Percentiles rank a stretch among this genome's conserved stretches.
Conservation (phyloP, 2,329 filamentous ascomycete genomes). For the Calycina marina region DNA sequence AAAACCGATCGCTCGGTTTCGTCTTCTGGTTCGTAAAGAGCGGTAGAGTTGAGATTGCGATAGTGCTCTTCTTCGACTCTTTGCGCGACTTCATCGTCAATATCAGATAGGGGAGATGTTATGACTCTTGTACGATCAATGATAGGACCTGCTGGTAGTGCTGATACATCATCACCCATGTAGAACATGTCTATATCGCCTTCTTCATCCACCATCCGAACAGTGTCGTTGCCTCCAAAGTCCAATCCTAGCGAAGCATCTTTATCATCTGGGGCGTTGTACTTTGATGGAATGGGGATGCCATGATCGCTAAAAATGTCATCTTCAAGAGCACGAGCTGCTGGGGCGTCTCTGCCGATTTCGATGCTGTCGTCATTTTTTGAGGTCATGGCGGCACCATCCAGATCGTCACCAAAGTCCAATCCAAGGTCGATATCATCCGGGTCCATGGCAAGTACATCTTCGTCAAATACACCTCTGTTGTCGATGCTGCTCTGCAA, state of each 20-base stretch:
- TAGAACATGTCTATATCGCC: constrained; percentile 50
- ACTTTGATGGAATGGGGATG: constrained; percentile 36
- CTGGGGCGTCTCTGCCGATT: constrained; percentile 74
- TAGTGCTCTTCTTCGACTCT: constrained; percentile 39
- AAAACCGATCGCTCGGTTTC: constrained; percentile 42
- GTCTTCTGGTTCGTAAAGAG: constrained; percentile 44
- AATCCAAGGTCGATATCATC: constrained; percentile 60
- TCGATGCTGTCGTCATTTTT: constrained; percentile 55
- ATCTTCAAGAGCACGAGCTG: constrained; percentile 50
- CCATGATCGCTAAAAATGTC: constrained; percentile 52
- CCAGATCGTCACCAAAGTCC: constrained; percentile 53
- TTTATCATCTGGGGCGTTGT: constrained; percentile 33
- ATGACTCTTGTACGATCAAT: constrained; percentile 47
- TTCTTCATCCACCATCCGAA: constrained; percentile 47
- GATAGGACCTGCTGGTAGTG: constrained; percentile 32
- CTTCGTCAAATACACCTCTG: constrained; percentile 30
- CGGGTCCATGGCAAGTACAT: constrained; percentile 35
- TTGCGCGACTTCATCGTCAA: constrained; percentile 46
- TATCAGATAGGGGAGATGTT: constrained; percentile 56
- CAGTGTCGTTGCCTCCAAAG: constrained; percentile 34
- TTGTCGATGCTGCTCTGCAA: constrained; percentile 47
- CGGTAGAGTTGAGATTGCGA: constrained; percentile 32
- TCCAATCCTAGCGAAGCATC: constrained; percentile 41
- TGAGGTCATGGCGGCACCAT: constrained; percentile 14
- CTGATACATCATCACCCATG: constrained; percentile 35